Evolutionary conservation across 768 basidiomycete genomes (phyloP).

Genomic region (Lactarius hatsudake): DNA sequence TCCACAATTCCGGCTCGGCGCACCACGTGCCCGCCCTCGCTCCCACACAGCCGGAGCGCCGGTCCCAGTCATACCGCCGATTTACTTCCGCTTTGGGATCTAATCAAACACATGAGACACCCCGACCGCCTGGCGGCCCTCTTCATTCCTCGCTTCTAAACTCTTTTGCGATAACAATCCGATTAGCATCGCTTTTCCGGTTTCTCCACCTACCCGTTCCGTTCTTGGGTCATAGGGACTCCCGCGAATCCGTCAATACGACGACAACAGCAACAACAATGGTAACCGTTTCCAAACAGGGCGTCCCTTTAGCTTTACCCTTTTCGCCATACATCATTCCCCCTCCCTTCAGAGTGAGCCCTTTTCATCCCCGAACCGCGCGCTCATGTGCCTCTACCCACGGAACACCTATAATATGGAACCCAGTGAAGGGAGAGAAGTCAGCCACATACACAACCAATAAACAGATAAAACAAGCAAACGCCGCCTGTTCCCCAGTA

Average conservation of each 20-base stretch:
- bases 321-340: not conserved
- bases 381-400: slow-evolving; percentile 84
- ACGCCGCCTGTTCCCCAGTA: slow-evolving; percentile 6
- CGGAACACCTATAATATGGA: slow-evolving; percentile 49
- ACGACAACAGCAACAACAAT: slow-evolving; percentile 5
- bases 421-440: not conserved
- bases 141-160: slow-evolving; percentile 7
- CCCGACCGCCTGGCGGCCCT: slow-evolving; percentile 13
- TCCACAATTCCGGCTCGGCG: slow-evolving; percentile 21
- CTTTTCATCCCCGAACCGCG: slow-evolving; percentile 37
- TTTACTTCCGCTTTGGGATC: slow-evolving; percentile 11
- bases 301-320: slow-evolving; percentile 5
- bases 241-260: slow-evolving; percentile 11
- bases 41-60: slow-evolving; percentile 23
- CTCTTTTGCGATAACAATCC: slow-evolving; percentile 4
- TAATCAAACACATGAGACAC: not conserved
- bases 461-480: slow-evolving; percentile 3
- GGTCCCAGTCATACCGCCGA: slow-evolving; percentile 18
- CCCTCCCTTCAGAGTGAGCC: not conserved
- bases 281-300: slow-evolving; percentile 8
- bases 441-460: slow-evolving; percentile 5
- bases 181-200: not conserved
- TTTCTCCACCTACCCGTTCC: slow-evolving; percentile 4
- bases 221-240: slow-evolving; percentile 4
- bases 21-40: slow-evolving; percentile 16